Base-by-base conservation (phyloP, 108 stramenopile species). In the Nitzschia sp. region DNA sequence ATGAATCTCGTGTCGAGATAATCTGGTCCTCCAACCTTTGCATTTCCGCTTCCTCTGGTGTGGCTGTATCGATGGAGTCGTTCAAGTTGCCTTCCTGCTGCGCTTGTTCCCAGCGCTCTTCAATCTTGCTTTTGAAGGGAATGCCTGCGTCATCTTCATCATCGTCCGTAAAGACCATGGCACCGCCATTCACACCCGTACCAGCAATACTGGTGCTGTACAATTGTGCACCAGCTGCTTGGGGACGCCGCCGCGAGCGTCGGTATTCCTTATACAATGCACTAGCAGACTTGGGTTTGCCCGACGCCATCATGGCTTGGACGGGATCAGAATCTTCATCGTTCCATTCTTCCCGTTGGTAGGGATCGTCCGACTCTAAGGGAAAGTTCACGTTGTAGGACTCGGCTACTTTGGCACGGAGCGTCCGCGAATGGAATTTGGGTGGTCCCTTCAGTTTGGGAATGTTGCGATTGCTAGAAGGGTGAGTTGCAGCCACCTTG, bases 21-120 rank as follows among this genome's bases (percentile, higher is more conserved):
- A 24, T 17, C 43, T 46, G 15, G 3, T 55, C 54, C 5, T 55
- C 24, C 20, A 14, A 55, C 54, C 8, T 34, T 55, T 26, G 24
- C 19, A 14, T 25, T 17, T 22, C 53, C 3, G 19, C 53, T 24
- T 54, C 53, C 1, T 54, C 21, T 3, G 21, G 20, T 54, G 11
- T 20, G 2, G 1, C 22, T 8, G 8, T 19, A 20, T 21, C 53
- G 53, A 3, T 54, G 3, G 20, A 21, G 53, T 24, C 15, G 12
- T 54, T 54, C 53, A 63, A 46, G 21, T 48, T 21, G 44, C 43
- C 15, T 24, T 52, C 56, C 10, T 25, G 44, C 48, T 68, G 53
- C 21, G 73, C 73, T 21, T 57, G 66, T 68, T 75, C 73, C 73
- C 55, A 54, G 14, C 73, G 73, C 55, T 56, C 43, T 56, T 75